phyloP scores from a whole-genome alignment of 2,329 filamentous ascomycete genomes.

The Talaromyces sp. region DNA sequence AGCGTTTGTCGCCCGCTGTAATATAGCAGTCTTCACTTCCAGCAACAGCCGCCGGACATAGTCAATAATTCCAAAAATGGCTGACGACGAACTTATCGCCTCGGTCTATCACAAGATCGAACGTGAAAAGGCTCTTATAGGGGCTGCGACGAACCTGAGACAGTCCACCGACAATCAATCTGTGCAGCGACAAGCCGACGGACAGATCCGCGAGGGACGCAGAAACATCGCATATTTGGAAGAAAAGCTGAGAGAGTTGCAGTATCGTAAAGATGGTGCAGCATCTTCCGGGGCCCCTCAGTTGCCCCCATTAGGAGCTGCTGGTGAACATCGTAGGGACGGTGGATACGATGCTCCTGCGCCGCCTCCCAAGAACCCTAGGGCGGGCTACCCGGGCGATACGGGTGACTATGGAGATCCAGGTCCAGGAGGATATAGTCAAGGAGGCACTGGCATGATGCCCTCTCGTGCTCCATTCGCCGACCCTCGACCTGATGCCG shows the following conservation, averaged over 20 bases:
- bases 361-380: conserved; percentile 71
- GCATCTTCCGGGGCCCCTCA: conserved; percentile 37
- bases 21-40: not conserved
- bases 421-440: conserved; percentile 52
- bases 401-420: conserved; percentile 61
- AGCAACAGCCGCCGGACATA: not conserved
- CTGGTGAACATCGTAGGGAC: conserved; percentile 46
- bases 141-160: conserved; percentile 90
- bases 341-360: conserved; percentile 48
- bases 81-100: conserved; percentile 61
- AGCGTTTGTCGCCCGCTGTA: not conserved
- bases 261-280: conserved; percentile 64
- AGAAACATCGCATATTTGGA: conserved; percentile 95
- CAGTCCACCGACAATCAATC: conserved; percentile 91
- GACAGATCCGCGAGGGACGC: conserved; percentile 87
- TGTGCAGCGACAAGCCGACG: conserved; percentile 85
- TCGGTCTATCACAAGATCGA: conserved; percentile 96
- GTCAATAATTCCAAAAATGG: conserved; percentile 46
- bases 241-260: conserved; percentile 81
- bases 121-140: conserved; percentile 91
- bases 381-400: conserved; percentile 44
- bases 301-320: conserved; percentile 16
- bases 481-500: conserved; percentile 63
- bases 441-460: conserved; percentile 68
- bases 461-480: conserved; percentile 76